A percentile compares a stretch with the other conserved stretches of the same genome.
phyloP scores from a whole-genome alignment of 768 basidiomycete species.

The Tylopilus vinaceipallidus region DNA sequence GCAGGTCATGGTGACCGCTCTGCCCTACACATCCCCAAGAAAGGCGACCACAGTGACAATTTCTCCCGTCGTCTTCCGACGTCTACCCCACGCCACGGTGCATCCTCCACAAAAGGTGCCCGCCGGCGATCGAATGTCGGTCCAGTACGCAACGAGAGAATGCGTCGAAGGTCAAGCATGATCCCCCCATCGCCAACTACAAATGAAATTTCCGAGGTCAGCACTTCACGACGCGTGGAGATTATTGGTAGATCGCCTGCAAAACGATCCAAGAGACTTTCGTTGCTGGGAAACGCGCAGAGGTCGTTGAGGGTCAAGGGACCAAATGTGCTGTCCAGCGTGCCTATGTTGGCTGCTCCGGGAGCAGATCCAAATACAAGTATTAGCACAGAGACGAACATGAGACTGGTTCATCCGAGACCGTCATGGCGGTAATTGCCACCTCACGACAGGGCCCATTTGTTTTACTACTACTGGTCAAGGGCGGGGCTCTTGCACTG shows the following conservation, averaged over 20 bases:
- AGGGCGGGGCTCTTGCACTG: constrained; percentile 17
- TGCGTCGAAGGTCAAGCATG: constrained; percentile 73
- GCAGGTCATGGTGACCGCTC: constrained; percentile 23
- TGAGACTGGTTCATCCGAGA: constrained; percentile 38
- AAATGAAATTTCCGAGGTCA: constrained; percentile 34
- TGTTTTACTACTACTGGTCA: constrained; percentile 9
- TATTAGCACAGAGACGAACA: constrained; percentile 46
- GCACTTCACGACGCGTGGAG: constrained; percentile 42
- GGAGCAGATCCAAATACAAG: constrained; percentile 43
- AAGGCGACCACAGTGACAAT: constrained; percentile 37
- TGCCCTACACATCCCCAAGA: constrained; percentile 35
- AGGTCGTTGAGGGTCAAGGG: constrained; percentile 36
- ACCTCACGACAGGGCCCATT: neutral
- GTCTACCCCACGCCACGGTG: constrained; percentile 41
- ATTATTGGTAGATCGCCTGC: constrained; percentile 48
- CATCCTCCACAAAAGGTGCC: constrained; percentile 36
- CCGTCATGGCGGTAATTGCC: constrained; percentile 58
- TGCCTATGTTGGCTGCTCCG: constrained; percentile 30
- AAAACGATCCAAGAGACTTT: constrained; percentile 58
- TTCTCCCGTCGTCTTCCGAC: constrained; percentile 49
- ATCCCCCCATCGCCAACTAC: constrained; percentile 61
- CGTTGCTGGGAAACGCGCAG: constrained; percentile 42
- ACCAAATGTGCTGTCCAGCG: constrained; percentile 31
- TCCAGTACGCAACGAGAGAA: constrained; percentile 70
- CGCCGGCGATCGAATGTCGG: constrained; percentile 75